Percentiles rank a stretch among this genome's conserved stretches.
Conservation (phyloP, 1,284 basidiomycete species). For the Tylopilus sp. region DNA sequence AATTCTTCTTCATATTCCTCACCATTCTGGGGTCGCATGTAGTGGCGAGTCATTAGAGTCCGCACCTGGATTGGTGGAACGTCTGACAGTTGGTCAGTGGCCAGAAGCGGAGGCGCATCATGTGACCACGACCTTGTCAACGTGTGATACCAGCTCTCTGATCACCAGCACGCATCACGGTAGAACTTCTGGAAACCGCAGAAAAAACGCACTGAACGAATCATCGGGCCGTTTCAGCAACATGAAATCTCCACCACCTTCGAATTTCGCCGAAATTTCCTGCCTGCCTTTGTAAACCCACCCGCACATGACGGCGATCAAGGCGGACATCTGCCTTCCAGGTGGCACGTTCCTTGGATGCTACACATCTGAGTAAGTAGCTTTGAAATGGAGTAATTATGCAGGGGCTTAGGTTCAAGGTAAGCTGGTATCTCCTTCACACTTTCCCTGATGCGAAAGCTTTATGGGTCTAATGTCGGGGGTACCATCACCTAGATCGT, state of each 20-base stretch:
- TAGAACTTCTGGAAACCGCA: too few species aligned
- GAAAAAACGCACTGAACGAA: neutral
- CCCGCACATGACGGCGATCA: constrained; percentile 24
- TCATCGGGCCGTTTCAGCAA: neutral
- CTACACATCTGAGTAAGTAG: neutral
- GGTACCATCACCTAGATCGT: neutral
- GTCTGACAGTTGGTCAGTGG: neutral
- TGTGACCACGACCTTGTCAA: too few species aligned
- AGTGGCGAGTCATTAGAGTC: constrained; percentile 25
- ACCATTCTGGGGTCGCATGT: constrained; percentile 17
- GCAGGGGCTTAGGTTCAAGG: constrained; percentile 5
- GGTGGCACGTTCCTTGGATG: constrained; percentile 13
- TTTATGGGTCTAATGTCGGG: neutral
- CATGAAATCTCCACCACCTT: neutral
- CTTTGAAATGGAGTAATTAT: constrained; percentile 14
- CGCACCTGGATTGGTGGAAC: neutral
- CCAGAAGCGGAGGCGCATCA: constrained; percentile 2
- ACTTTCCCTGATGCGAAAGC: constrained; percentile 20
- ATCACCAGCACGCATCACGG: too few species aligned
- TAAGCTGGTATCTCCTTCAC: constrained; percentile 7
- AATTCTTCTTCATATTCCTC: constrained; percentile 34
- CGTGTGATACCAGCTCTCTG: too few species aligned
- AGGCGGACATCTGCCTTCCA: constrained; percentile 19
- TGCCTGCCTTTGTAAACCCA: constrained; percentile 3
- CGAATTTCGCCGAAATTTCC: constrained; percentile 10